These are phyloP conservation scores for Colletotrichum sp. DNA, from an alignment of 2,329 filamentous ascomycete genomes.

Conservation along the genomic window DNA sequence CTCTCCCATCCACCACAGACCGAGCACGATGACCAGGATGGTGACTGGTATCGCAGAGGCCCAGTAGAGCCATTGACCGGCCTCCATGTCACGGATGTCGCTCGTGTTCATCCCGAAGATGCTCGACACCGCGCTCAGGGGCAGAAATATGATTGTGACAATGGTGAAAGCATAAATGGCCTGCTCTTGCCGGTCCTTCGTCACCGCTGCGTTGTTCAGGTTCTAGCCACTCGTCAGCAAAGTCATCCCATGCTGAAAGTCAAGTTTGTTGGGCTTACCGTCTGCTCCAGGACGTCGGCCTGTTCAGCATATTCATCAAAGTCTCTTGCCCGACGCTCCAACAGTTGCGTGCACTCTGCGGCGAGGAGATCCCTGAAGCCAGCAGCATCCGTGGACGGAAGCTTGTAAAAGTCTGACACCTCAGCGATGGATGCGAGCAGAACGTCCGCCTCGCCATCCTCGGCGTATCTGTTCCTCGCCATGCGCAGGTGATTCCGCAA, in stretches of 20 bases:
- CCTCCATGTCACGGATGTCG: slow-evolving; percentile 55
- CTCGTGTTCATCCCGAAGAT: slow-evolving; percentile 60
- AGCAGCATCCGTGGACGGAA: slow-evolving; percentile 8
- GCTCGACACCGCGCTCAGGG: slow-evolving; percentile 49
- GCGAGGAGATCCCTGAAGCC: slow-evolving; percentile 35
- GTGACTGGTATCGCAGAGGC: slow-evolving; percentile 52
- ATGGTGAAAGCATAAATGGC: slow-evolving; percentile 56
- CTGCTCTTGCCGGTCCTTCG: slow-evolving; percentile 49
- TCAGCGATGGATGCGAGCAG: slow-evolving; percentile 2
- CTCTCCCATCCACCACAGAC: slow-evolving; percentile 49
- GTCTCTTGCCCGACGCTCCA: slow-evolving; percentile 39
- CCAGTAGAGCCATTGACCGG: slow-evolving; percentile 56
- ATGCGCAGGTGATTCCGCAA: slow-evolving; percentile 8
- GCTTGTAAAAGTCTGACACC: slow-evolving; percentile 23
- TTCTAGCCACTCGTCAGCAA: slow-evolving; percentile 25
- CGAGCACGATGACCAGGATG: slow-evolving; percentile 40
- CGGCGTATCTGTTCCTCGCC: background rate
- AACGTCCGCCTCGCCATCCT: background rate
- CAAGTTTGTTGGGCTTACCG: slow-evolving; percentile 20
- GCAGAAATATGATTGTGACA: slow-evolving; percentile 54
- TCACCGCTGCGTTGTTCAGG: slow-evolving; percentile 40
- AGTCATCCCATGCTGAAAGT: background rate
- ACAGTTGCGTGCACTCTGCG: slow-evolving; percentile 39
- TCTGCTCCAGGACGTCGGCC: slow-evolving; percentile 29
- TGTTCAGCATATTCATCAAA: slow-evolving; percentile 30